phyloP scores from a whole-genome alignment of 441 rosid species.

The Populus hybrid region DNA sequence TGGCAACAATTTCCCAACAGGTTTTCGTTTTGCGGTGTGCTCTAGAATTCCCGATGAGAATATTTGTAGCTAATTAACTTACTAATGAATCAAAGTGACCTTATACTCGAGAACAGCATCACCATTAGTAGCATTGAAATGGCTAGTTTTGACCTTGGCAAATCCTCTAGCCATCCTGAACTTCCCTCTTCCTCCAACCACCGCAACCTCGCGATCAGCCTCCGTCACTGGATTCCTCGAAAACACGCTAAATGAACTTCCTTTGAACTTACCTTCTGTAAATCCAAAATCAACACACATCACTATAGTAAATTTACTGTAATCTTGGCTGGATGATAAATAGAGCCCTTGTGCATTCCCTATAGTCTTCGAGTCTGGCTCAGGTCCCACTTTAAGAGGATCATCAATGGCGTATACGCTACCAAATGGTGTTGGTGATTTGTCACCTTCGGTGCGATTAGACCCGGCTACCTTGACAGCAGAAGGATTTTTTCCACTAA shows the following conservation, averaged over 20 bases:
- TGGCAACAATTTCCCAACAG: background rate
- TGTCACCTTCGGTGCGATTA: slow-evolving; percentile 1
- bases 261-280: slow-evolving; percentile 31
- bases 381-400: slow-evolving; percentile 39
- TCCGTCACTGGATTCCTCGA: slow-evolving; percentile 39
- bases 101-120: slow-evolving; percentile 49
- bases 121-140: slow-evolving; percentile 21
- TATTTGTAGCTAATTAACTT: background rate
- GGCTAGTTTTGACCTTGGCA: slow-evolving; percentile 32
- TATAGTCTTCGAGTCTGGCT: slow-evolving; percentile 27
- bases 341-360: slow-evolving; percentile 53
- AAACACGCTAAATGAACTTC: slow-evolving; percentile 42
- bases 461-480: slow-evolving; percentile 38
- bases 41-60: background rate
- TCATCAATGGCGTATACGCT: slow-evolving; percentile 34
- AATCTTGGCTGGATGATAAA: slow-evolving; percentile 23
- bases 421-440: slow-evolving; percentile 32
- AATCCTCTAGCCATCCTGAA: slow-evolving; percentile 49
- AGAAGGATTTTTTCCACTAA: slow-evolving; percentile 35
- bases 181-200: slow-evolving; percentile 48
- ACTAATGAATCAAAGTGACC: slow-evolving; percentile 41
- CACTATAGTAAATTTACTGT: slow-evolving; percentile 27
- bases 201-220: slow-evolving; percentile 41
- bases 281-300: slow-evolving; percentile 39
- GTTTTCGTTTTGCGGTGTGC: background rate